These are phyloP conservation scores for Pseudognaphalium luteoalbum DNA, from an alignment of 129 eudicot genomes.

Conservation along the genomic window DNA sequence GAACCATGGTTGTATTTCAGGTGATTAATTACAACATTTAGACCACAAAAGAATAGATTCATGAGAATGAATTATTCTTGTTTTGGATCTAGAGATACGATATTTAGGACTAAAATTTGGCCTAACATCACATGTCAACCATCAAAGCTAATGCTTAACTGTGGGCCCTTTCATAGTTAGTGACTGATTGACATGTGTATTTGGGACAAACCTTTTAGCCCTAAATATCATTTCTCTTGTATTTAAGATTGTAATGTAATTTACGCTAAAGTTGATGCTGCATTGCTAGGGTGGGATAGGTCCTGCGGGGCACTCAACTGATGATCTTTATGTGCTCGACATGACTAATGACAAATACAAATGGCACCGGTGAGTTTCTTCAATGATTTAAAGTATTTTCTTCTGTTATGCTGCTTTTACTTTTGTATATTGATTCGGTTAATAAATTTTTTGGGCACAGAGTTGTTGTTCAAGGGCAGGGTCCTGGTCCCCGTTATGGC, in stretches of 20 bases:
- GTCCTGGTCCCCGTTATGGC: conserved; percentile 96
- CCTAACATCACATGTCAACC: too few relatives aligned
- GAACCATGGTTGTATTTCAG: conserved; percentile 99
- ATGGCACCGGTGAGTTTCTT: conserved; percentile 79
- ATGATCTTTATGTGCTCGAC: conserved; percentile 93
- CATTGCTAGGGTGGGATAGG: conserved; percentile 93
- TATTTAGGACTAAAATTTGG: too few relatives aligned
- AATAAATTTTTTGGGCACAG: conserved; percentile 39
- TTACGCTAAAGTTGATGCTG: conserved; percentile 30
- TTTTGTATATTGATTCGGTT: conserved; percentile 18
- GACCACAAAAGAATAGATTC: not conserved
- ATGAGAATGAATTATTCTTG: not conserved
- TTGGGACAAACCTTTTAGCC: too few relatives aligned
- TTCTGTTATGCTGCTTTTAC: not conserved
- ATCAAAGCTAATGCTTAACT: too few relatives aligned
- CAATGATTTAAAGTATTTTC: not conserved
- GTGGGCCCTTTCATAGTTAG: too few relatives aligned
- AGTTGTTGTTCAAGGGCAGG: conserved; percentile 96
- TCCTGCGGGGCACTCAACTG: conserved; percentile 97
- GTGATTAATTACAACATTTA: conserved; percentile 40
- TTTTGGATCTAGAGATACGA: not conserved
- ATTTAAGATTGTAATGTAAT: conserved; percentile 6
- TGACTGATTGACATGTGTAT: too few relatives aligned
- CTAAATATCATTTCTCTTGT: not conserved
- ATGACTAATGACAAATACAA: conserved; percentile 83